These are phyloP conservation scores for Tetrahymena borealis DNA, from an alignment of 73 alveolate genomes.

Conservation along the genomic window DNA sequence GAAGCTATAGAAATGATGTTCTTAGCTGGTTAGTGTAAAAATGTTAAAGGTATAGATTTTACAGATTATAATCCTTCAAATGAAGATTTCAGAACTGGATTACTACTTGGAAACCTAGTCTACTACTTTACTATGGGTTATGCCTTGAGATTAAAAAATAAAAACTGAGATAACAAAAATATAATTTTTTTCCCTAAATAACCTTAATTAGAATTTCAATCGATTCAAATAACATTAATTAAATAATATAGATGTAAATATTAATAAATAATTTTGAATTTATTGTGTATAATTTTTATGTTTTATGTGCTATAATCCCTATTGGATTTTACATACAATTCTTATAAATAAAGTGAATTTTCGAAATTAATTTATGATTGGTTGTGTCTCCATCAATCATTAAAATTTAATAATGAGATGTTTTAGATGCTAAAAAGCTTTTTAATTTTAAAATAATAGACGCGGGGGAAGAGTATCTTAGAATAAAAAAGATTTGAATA, in stretches of 20 bases:
- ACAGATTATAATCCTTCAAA: conserved; percentile 51
- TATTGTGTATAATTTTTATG: too few species aligned
- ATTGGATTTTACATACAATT: not conserved
- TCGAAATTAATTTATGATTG: not conserved
- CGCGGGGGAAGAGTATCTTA: conserved; percentile 4
- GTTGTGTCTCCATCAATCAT: not conserved
- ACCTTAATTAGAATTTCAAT: too few species aligned
- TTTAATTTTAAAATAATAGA: not conserved
- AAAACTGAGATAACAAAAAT: not conserved
- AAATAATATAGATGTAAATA: too few species aligned
- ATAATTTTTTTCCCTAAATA: too few species aligned
- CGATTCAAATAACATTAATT: too few species aligned
- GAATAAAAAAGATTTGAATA: not conserved
- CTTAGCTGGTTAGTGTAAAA: conserved; percentile 7
- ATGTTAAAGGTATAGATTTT: conserved; percentile 17
- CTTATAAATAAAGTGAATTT: not conserved
- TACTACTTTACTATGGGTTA: conserved; percentile 38
- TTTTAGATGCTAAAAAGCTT: too few species aligned
- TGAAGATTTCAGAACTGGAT: conserved; percentile 51
- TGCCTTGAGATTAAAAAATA: not conserved
- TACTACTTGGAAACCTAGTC: conserved; percentile 31
- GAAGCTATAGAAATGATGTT: conserved; percentile 37
- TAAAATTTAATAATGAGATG: too few species aligned
- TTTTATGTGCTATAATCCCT: too few species aligned
- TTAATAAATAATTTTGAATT: too few species aligned